Base-by-base conservation (phyloP, 345 rosid genomes). In the Cochlearia excelsa region DNA sequence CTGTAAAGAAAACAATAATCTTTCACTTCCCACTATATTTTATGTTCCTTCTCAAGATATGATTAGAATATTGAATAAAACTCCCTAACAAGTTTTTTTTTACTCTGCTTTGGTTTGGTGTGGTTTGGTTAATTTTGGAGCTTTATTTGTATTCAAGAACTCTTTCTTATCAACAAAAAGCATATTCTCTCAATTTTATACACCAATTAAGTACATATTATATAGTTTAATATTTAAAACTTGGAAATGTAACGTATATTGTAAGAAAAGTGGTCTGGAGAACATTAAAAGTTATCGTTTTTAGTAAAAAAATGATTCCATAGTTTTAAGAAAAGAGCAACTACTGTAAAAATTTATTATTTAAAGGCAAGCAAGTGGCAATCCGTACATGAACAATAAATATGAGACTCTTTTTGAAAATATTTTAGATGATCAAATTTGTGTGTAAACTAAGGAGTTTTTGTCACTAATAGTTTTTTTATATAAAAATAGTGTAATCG, bases 181-280 rank as follows among this genome's bases (percentile, higher is more conserved):
- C 51, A 26, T 41, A 69, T 41, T 33, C n/a, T 37, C 34, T 30
- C 28, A 61, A 5, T 46, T 38, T 45, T 11, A 8, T 53, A 41
- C 26, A 7, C 30, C 46, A 46, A 26, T 59, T 9, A 54, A 46
- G 30, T 59, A 59, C 9, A 44, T 10, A 11, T 7, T 29, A 30
- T 53, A 61, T 46, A 47, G 9, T 39, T 53, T 41, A 6, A 46
- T 60, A 45, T 30, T 30, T 61, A 27, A 27, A 47, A 3, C 4
- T 31, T 46, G 26, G 46, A 11, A 31, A 51, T 43, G 63, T 69
- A 69, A 61, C 73, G 68, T 61, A 44, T 54, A 11, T 41, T 4
- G 57, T 31, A 69, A 69, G 68, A 54, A 69, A 69, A 61, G 57
- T 69, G 56, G 27, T 55, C 38, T 69, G 45, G 28, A 40, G 46